Base-by-base conservation (phyloP, 1,284 basidiomycete genomes). In the Ceratobasidium theobromae region DNA sequence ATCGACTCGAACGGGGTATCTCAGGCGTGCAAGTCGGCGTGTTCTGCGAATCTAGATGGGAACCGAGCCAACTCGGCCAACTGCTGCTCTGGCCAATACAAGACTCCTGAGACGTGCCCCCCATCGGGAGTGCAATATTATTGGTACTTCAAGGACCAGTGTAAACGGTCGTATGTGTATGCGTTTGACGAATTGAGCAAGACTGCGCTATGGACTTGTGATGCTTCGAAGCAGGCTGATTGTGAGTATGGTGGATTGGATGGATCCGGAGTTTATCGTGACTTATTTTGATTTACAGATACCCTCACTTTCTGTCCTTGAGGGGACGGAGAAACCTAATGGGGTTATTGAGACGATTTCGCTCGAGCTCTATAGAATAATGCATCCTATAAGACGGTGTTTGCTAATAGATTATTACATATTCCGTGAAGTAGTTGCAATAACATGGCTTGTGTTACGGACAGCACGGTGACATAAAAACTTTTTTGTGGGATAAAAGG, bases 21-120 rank as follows among this genome's bases (percentile, higher is more conserved):
- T 3, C 78, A 84, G 27, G 85, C 84, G 5, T 86, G 85, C 77
- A 81, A 80, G 73, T 85, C 1, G 87, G 86, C 73, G 69, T 74
- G 0, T 84, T 16, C 16, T 8, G 62, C 48, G 52, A 64, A 52
- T 62, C 68, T 70, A n/a, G n/a, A n/a, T 27, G 68, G 57, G 9
- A 67, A 67, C 58, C 68, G 46, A 35, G 68, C 33, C 64, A 68
- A 73, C 52, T 72, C 71, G 4, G 43, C 69, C 1, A 71, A 69
- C 41, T 75, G 74, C 71, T 74, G 74, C 69, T 68, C 68, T 25
- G 73, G 72, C 9, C 54, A 27, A 9, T 52, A 71, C 65, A 67
- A 41, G 54, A 73, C 72, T 2, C 58, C 74, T 1, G 65, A 41
- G 1, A 74, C 73, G 66, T 68, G 64, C 67, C 55, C 67, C 25